A percentile compares a stretch with the other conserved stretches of the same genome.
Evolutionary conservation across 331 rosid genomes (phyloP).

Genomic region (Erythrophleum ivorense): DNA sequence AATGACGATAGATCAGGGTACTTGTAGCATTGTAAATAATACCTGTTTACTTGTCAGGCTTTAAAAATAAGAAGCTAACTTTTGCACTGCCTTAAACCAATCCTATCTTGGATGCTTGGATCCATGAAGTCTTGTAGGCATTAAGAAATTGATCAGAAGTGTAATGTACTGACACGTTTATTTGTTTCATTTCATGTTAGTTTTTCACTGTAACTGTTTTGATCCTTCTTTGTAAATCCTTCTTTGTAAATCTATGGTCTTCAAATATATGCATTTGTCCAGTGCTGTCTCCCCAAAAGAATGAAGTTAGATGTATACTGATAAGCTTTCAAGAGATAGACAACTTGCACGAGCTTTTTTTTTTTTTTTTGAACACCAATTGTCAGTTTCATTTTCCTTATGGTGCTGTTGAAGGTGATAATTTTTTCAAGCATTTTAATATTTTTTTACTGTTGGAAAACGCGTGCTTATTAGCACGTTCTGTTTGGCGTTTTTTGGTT

Average conservation of each 20-base stretch:
- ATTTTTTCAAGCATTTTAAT: not conserved
- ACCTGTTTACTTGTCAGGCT: constrained; percentile 43
- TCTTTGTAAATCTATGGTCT: not conserved
- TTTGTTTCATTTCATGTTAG: constrained; percentile 28
- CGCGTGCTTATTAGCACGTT: too few species aligned
- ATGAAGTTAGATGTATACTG: not conserved
- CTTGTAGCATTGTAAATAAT: constrained; percentile 79
- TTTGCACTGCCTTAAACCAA: constrained; percentile 32
- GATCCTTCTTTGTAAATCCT: not conserved
- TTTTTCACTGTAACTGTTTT: constrained; percentile 33
- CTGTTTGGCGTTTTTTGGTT: too few species aligned
- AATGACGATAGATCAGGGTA: constrained; percentile 60
- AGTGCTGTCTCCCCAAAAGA: not conserved
- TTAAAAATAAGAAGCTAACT: constrained; percentile 35
- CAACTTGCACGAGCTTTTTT: not conserved
- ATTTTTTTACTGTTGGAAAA: not conserved
- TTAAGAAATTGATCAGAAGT: constrained; percentile 40
- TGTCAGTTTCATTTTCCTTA: not conserved
- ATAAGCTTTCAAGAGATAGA: not conserved
- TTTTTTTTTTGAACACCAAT: not conserved
- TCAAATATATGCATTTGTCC: not conserved
- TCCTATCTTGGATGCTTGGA: constrained; percentile 39
- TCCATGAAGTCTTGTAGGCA: constrained; percentile 40
- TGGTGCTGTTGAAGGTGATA: not conserved
- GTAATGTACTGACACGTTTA: constrained; percentile 30